Evolutionary conservation across 306 rosid genomes (phyloP).

Genomic region (Sesbania bispinosa): DNA sequence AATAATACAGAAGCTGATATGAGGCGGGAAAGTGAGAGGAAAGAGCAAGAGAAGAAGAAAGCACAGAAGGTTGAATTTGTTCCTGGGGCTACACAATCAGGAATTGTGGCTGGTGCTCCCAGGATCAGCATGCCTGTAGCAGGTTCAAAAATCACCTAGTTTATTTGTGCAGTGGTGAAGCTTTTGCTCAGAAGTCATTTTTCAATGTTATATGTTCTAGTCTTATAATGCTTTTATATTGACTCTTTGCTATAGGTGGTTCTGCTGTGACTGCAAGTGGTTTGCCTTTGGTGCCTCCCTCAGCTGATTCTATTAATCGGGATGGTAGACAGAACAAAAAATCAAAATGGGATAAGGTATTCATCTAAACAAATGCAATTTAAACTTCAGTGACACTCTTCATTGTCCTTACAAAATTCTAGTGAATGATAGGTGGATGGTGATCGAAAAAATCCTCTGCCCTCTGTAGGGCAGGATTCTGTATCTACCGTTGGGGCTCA

Average conservation of each 20-base stretch:
- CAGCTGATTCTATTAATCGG: no score
- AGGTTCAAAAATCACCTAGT: slow-evolving; percentile 33
- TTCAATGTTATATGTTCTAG: slow-evolving; percentile 1
- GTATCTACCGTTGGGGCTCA: slow-evolving; percentile 62
- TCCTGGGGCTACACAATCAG: slow-evolving; percentile 64
- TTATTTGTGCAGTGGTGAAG: slow-evolving; percentile 18
- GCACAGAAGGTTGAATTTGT: slow-evolving; percentile 61
- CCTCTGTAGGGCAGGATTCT: slow-evolving; percentile 61
- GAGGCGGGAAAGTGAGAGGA: slow-evolving; percentile 80
- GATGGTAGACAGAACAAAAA: no score
- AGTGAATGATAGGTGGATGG: slow-evolving; percentile 65
- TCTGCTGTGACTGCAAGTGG: no score
- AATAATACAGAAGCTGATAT: slow-evolving; percentile 72
- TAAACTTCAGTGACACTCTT: not conserved
- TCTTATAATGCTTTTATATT: slow-evolving; percentile 5
- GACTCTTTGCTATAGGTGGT: no score
- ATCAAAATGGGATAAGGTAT: no score
- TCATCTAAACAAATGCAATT: no score
- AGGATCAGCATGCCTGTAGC: slow-evolving; percentile 45
- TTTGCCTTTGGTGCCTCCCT: no score
- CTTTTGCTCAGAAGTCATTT: slow-evolving; percentile 6
- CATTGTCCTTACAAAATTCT: slow-evolving; percentile 12
- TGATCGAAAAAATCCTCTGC: slow-evolving; percentile 62
- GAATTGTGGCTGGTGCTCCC: slow-evolving; percentile 42
- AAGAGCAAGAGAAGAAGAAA: slow-evolving; percentile 74